These are phyloP conservation scores for Cladosporium sp. DNA, from an alignment of 2,329 filamentous ascomycete species.

Conservation along the genomic window DNA sequence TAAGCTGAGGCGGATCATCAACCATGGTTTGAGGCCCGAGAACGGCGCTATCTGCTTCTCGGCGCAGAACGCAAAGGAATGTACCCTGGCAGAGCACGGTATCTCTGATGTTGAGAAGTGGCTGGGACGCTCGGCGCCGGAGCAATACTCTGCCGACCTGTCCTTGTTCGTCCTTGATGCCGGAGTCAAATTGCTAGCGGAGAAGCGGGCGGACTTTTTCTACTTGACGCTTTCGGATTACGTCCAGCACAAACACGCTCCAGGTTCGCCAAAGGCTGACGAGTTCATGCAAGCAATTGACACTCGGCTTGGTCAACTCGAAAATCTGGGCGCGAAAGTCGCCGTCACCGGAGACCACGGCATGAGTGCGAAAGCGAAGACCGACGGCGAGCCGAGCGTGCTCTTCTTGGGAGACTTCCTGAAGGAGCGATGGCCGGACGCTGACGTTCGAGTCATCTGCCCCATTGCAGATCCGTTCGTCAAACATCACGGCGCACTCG, in stretches of 20 bases:
- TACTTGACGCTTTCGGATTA: conserved; percentile 49
- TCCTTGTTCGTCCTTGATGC: conserved; percentile 48
- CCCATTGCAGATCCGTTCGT: conserved; percentile 49
- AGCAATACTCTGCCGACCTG: conserved; percentile 47
- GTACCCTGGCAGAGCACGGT: conserved; percentile 38
- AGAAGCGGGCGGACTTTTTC: conserved; percentile 42
- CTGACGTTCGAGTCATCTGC: conserved; percentile 43
- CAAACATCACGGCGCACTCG: conserved; percentile 46
- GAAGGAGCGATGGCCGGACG: conserved; percentile 34
- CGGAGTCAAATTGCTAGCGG: conserved; percentile 44
- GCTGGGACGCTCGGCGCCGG: conserved; percentile 40
- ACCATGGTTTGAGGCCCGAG: conserved; percentile 35
- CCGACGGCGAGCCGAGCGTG: conserved; percentile 39
- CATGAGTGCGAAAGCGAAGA: conserved; percentile 44
- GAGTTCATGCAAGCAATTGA: conserved; percentile 42
- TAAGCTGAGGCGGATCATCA: conserved; percentile 46
- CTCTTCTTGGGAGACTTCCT: conserved; percentile 45
- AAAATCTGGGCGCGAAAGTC: conserved; percentile 39
- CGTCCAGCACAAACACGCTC: conserved; percentile 48
- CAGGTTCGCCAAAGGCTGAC: conserved; percentile 40
- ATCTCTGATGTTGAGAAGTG: conserved; percentile 40
- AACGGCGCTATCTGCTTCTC: conserved; percentile 44
- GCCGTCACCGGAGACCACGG: conserved; percentile 47
- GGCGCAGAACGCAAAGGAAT: conserved; percentile 35
- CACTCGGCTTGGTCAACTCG: conserved; percentile 35